Base-by-base conservation (phyloP, 345 rosid genomes). In the Bruguiera gymnorhiza region DNA sequence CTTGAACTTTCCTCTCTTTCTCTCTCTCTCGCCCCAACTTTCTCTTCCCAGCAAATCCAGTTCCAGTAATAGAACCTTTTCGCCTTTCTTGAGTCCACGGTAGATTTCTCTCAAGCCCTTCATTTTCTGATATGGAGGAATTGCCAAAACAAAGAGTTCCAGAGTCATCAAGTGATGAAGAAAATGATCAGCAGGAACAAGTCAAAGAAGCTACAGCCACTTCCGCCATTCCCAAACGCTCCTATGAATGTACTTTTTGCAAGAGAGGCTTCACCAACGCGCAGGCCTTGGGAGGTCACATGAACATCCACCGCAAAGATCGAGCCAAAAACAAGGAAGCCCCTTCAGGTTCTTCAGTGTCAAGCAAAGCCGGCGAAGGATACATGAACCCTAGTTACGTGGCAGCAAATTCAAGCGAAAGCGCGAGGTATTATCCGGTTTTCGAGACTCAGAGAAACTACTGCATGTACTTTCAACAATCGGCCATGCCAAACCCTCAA, bases 201-300 rank as follows among this genome's bases (percentile, higher is more conserved):
- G 77, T 63, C 80, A 62, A 74, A 74, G 75, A 70, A 55, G 81
- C 64, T 19, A 51, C 75, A 34, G 9, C 55, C 6, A 37, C 72
- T 3, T 11, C 70, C 1, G 55, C 67, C 15, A 16, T 7, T 50
- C 55, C 62, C 4, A 69, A 73, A 39, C 82, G 90, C 23, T 84
- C 79, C 24, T 93, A 93, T 37, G 88, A 82, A 46, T 93, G 97
- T 75, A 70, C 71, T 23, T 90, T 87, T 43, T 93, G 97, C 86
- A 89, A 81, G 87, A 78, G 86, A 76, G 98, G 97, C 31, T 93
- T 90, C 86, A 82, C 97, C 65, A 93, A 83, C 73, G 92, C 92
- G 6, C 97, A 93, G 73, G 98, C 98, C 27, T 10, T 93, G n/a
- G 98, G 97, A 2, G 91, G 98, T 8, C 97, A 92, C 84, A 90